These are phyloP conservation scores for Fusarium sp. DNA, from an alignment of 2,329 filamentous ascomycete species.

Conservation along the genomic window DNA sequence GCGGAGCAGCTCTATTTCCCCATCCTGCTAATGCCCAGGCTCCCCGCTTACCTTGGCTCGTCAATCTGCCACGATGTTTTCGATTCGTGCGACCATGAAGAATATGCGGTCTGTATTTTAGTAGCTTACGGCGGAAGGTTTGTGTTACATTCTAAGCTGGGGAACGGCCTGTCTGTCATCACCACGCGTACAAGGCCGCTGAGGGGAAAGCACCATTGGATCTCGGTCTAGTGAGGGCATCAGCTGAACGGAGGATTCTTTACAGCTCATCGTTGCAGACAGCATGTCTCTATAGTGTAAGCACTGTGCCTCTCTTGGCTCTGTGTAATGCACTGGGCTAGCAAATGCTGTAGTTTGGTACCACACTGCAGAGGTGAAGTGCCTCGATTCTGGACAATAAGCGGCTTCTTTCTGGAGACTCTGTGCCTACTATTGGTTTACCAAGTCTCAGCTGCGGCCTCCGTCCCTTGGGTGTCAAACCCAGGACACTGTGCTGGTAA, in stretches of 20 bases:
- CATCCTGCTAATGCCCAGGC: conserved; percentile 2
- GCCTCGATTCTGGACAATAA: too few relatives aligned
- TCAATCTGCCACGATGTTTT: not conserved
- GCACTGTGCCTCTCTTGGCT: too few relatives aligned
- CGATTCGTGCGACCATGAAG: not conserved
- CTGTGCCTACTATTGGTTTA: too few relatives aligned
- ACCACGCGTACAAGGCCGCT: not conserved
- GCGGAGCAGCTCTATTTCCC: not conserved
- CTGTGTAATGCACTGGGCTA: too few relatives aligned
- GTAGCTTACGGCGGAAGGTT: conserved; percentile 14
- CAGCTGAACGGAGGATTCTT: conserved; percentile 9
- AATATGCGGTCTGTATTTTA: not conserved
- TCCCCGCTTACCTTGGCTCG: not conserved
- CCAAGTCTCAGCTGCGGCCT: too few relatives aligned
- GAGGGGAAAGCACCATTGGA: not conserved
- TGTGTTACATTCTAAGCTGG: not conserved
- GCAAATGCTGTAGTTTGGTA: too few relatives aligned
- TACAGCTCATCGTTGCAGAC: not conserved
- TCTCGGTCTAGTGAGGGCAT: not conserved
- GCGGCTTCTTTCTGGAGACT: too few relatives aligned
- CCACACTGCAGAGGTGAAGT: too few relatives aligned
- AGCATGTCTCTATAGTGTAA: not conserved
- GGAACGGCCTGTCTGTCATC: conserved; percentile 3
- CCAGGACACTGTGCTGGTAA: not conserved
- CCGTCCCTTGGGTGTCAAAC: too few relatives aligned